Evolutionary conservation across 2,329 filamentous ascomycete genomes (phyloP), one percentile per base, ranked within the genome.

Genomic region (Orbilia blumenaviensis): DNA sequence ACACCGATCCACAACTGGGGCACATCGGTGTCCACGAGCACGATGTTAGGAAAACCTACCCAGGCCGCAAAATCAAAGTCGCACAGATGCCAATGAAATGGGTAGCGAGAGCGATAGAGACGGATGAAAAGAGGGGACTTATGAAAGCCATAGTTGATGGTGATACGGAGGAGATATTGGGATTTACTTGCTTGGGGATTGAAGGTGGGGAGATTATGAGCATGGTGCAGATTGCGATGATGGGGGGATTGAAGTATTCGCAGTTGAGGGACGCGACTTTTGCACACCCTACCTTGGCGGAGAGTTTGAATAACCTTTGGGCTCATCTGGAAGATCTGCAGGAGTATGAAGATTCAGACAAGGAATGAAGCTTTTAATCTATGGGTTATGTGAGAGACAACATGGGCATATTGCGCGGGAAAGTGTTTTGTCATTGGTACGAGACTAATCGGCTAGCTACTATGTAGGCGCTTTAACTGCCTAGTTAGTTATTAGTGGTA

Each of bases 201-300:
- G 86, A 87, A 78, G 86, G 85, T 4, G 86, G 86, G 2, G 86
- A 87, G 82, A 79, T 87, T 58, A 87, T 87, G 86, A 84, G 83
- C 68, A 81, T 86, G 74, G 84, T 87, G 73, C 85, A 88, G 82
- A 84, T 84, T 78, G 86, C 86, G 14, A 86, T 88, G 84, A 83
- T 86, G 81, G 85, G 85, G 1, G 81, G 82, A 3, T 62, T 85
- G 77, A 83, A 83, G 75, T 86, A 84, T 82, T 82, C 83, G 81
- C 82, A 83, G 56, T 74, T 87, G 64, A 82, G 84, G 79, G 83
- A 84, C 69, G 85, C 84, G 12, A 83, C 86, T 1, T 86, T 84
- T 81, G 85, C 85, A 4, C 86, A 87, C 82, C 86, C 85, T 12
- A 84, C 83, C 52, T 80, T 86, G 77, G 85, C 84, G 0, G 86